Percentiles rank a stretch among this genome's conserved stretches.
These are phyloP conservation scores for Prunus mongolica DNA, from an alignment of 306 rosid species.

Conservation along the genomic window DNA sequence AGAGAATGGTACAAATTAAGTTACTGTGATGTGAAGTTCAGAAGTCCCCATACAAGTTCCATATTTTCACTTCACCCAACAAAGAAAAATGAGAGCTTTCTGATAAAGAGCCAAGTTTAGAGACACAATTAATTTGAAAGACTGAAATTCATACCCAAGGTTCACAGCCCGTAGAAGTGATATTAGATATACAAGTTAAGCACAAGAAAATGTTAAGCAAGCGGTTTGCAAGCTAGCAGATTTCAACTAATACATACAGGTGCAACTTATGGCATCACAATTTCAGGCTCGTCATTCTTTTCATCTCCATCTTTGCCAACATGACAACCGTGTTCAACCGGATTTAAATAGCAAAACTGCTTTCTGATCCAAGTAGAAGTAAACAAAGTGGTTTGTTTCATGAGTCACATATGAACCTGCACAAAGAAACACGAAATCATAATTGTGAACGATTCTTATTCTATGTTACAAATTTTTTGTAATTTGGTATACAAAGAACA, in stretches of 20 bases:
- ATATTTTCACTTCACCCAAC: neutral
- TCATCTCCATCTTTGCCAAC: slow-evolving; percentile 23
- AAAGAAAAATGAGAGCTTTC: neutral
- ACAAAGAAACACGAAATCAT: slow-evolving; percentile 1
- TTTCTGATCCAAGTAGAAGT: slow-evolving; percentile 97
- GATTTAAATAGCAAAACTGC: slow-evolving; percentile 91
- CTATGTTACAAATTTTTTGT: neutral
- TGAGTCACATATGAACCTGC: slow-evolving; percentile 98
- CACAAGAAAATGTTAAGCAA: slow-evolving; percentile 48
- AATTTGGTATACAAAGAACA: neutral
- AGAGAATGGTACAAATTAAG: no score
- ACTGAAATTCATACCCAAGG: slow-evolving; percentile 29
- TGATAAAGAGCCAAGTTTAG: neutral
- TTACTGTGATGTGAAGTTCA: neutral
- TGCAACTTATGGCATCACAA: slow-evolving; percentile 43
- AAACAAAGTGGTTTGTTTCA: slow-evolving; percentile 95
- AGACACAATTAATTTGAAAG: slow-evolving; percentile 14
- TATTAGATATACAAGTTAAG: slow-evolving; percentile 51
- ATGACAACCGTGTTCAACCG: slow-evolving; percentile 47
- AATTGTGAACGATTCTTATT: slow-evolving; percentile 11
- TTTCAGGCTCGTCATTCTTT: slow-evolving; percentile 8
- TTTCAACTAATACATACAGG: slow-evolving; percentile 56
- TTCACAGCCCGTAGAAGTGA: slow-evolving; percentile 38
- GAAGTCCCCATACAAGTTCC: neutral
- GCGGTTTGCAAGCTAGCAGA: slow-evolving; percentile 30